These are phyloP conservation scores for Cornus kousa DNA, from an alignment of 148 eudicot species.

Conservation along the genomic window DNA sequence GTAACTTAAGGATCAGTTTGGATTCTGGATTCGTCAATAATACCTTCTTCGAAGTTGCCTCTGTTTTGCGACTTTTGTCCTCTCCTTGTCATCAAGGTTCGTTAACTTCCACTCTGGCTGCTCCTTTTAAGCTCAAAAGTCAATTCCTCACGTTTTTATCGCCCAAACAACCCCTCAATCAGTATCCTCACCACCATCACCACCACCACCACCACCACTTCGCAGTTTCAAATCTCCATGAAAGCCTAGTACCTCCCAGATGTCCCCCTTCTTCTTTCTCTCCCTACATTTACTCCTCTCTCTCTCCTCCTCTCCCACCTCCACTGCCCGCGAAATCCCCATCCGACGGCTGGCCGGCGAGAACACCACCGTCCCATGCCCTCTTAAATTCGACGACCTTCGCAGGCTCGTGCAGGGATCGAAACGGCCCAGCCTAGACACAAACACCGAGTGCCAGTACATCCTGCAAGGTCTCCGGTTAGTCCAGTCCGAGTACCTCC, in stretches of 20 bases:
- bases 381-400: conserved; percentile 49
- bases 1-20: no score
- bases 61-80: no score
- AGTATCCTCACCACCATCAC: neutral
- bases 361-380: conserved; percentile 40
- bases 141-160: neutral
- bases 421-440: conserved; percentile 17
- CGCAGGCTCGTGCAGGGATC: conserved; percentile 16
- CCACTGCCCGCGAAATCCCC: conserved; percentile 7
- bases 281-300: neutral
- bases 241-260: neutral
- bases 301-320: neutral
- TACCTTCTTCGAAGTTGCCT: no score
- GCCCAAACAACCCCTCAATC: neutral
- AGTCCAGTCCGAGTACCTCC: conserved; percentile 63
- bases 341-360: conserved; percentile 13
- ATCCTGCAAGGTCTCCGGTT: conserved; percentile 54
- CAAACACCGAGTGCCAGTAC: conserved; percentile 40
- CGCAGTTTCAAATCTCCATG: neutral
- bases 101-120: neutral
- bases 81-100: neutral
- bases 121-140: neutral
- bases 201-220: no score
- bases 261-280: conserved; percentile 7
- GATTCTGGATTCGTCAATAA: no score